phyloP scores from a whole-genome alignment of 208 protist species.

The Trypanosoma platydactyli region DNA sequence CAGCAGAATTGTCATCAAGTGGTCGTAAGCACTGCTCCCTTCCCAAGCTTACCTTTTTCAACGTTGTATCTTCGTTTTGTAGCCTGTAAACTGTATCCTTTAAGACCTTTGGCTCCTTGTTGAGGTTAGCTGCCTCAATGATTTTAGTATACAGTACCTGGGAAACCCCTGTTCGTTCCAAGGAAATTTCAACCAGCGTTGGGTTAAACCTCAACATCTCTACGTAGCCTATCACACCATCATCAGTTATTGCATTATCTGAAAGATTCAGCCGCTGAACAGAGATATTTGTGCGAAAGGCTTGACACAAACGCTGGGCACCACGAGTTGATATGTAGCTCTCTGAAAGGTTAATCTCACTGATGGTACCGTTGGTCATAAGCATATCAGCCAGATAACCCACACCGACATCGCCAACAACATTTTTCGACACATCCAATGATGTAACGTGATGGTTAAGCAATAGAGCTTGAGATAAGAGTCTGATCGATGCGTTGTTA shows the following conservation, averaged over 20 bases:
- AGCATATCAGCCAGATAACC: conserved; percentile 66
- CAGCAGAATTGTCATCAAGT: conserved; percentile 67
- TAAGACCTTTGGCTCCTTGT: conserved; percentile 58
- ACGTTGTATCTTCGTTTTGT: conserved; percentile 42
- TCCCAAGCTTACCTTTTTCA: conserved; percentile 56
- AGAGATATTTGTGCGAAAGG: conserved; percentile 64
- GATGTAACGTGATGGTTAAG: conserved; percentile 55
- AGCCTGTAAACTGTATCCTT: conserved; percentile 71
- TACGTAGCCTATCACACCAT: conserved; percentile 44
- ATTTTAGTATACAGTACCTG: conserved; percentile 39
- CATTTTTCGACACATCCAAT: conserved; percentile 82
- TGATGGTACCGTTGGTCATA: conserved; percentile 56
- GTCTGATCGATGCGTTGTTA: conserved; percentile 70
- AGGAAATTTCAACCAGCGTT: conserved; percentile 35
- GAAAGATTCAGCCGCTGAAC: conserved; percentile 66
- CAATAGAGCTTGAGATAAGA: conserved; percentile 66
- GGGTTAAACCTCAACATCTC: conserved; percentile 73
- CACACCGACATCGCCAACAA: conserved; percentile 75
- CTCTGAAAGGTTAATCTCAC: conserved; percentile 46
- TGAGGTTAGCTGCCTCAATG: conserved; percentile 60
- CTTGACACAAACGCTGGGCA: conserved; percentile 54
- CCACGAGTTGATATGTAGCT: conserved; percentile 84
- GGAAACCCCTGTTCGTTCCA: conserved; percentile 59
- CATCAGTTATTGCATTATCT: conserved; percentile 64
- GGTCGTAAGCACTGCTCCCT: conserved; percentile 31